Conservation (phyloP, 345 rosid genomes). For the Diplotaxis tenuifolia region DNA sequence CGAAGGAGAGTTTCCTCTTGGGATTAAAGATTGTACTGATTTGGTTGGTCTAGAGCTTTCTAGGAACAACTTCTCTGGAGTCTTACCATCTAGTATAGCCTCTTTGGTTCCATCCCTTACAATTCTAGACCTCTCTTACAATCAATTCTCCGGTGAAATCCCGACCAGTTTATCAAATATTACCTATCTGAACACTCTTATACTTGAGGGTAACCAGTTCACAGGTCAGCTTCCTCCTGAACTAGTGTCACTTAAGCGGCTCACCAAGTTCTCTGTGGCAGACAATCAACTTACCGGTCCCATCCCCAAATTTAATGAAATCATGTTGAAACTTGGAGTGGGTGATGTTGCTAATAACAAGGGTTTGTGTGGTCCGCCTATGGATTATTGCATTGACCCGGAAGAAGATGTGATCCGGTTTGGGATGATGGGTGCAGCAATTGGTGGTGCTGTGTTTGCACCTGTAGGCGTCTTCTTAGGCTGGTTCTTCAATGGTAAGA, state of each 20-base stretch:
- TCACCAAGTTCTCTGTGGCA: slow-evolving; percentile 55
- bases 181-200: slow-evolving; percentile 51
- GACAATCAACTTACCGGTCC: slow-evolving; percentile 59
- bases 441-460: slow-evolving; percentile 39
- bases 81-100: slow-evolving; percentile 46
- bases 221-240: slow-evolving; percentile 53
- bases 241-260: slow-evolving; percentile 42
- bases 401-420: neutral
- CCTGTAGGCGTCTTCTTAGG: slow-evolving; percentile 6
- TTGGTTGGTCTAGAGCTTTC: slow-evolving; percentile 63
- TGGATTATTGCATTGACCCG: slow-evolving; percentile 38
- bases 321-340: neutral
- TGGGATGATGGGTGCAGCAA: slow-evolving; percentile 57
- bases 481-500: slow-evolving; percentile 6
- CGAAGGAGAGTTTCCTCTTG: slow-evolving; percentile 60
- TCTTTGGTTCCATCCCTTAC: slow-evolving; percentile 4
- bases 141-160: slow-evolving; percentile 59
- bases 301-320: slow-evolving; percentile 18
- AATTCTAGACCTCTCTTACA: slow-evolving; percentile 57
- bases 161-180: slow-evolving; percentile 39
- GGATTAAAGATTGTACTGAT: slow-evolving; percentile 45
- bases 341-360: slow-evolving; percentile 45
- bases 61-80: slow-evolving; percentile 55
- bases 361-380: slow-evolving; percentile 56
- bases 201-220: slow-evolving; percentile 62